phyloP scores from a whole-genome alignment of 805 yeast species.

The Saccharomyces jurei region DNA sequence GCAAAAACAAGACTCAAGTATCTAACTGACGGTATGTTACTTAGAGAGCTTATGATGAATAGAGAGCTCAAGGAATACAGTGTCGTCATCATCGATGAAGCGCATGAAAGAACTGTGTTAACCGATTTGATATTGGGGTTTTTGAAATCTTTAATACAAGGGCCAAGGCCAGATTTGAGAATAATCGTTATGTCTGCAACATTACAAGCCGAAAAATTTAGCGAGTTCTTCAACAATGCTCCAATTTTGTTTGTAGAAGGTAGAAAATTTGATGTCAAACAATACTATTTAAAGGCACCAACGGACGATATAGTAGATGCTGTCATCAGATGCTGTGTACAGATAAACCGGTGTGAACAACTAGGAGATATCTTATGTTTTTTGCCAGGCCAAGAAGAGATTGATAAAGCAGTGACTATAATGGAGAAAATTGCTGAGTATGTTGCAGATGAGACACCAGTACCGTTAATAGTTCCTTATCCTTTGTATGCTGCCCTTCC shows the following conservation, averaged over 20 bases:
- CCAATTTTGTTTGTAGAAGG: slow-evolving; percentile 89
- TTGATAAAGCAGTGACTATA: slow-evolving; percentile 69
- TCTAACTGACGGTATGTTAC: slow-evolving; percentile 93
- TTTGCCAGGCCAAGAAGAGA: slow-evolving; percentile 95
- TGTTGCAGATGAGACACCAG: slow-evolving; percentile 49
- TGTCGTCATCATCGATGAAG: slow-evolving; percentile 85
- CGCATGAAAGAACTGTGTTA: slow-evolving; percentile 90
- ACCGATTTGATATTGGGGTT: slow-evolving; percentile 89
- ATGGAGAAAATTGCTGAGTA: slow-evolving; percentile 54
- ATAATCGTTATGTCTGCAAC: slow-evolving; percentile 95
- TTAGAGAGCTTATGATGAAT: slow-evolving; percentile 83
- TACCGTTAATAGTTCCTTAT: slow-evolving; percentile 65
- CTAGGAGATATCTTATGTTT: slow-evolving; percentile 87
- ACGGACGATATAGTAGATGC: slow-evolving; percentile 81
- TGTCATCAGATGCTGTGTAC: slow-evolving; percentile 63
- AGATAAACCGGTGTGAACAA: slow-evolving; percentile 70
- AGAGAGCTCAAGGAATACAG: slow-evolving; percentile 54
- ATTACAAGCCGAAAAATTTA: slow-evolving; percentile 74
- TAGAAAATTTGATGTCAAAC: slow-evolving; percentile 74
- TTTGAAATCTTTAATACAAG: slow-evolving; percentile 52
- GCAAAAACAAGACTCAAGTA: slow-evolving; percentile 67
- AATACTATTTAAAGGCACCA: slow-evolving; percentile 52
- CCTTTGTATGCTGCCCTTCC: slow-evolving; percentile 94
- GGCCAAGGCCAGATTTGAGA: slow-evolving; percentile 48
- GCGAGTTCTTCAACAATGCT: slow-evolving; percentile 66